Evolutionary conservation across 495 filamentous ascomycete species (phyloP).

Genomic region (Friedmanniomyces simplex): DNA sequence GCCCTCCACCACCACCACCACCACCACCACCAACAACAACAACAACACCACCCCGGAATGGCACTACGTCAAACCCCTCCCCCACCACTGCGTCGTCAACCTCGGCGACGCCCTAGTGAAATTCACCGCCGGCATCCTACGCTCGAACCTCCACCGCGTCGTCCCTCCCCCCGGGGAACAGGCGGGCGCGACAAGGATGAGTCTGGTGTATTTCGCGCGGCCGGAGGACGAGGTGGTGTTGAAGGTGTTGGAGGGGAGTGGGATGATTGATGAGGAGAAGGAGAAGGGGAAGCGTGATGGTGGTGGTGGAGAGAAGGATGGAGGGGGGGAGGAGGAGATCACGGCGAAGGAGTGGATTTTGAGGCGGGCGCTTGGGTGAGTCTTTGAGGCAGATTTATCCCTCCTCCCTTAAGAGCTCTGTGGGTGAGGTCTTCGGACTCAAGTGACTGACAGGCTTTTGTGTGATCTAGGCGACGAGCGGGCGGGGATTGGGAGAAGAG

Average conservation of each 20-base stretch:
- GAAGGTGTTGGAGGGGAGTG: conserved; percentile 35
- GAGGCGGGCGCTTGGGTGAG: conserved; percentile 6
- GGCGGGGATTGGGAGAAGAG: conserved; percentile 27
- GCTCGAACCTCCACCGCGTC: conserved; percentile 54
- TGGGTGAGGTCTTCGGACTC: too few species aligned
- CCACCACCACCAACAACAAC: too few species aligned
- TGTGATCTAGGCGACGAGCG: too few species aligned
- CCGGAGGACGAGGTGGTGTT: conserved; percentile 48
- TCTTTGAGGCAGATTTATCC: too few species aligned
- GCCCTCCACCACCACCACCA: too few species aligned
- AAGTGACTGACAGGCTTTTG: too few species aligned
- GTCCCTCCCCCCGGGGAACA: conserved; percentile 47
- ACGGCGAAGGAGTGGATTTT: conserved; percentile 18
- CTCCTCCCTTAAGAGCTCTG: too few species aligned
- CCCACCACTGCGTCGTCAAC: conserved; percentile 51
- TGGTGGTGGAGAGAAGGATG: background rate
- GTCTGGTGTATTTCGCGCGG: conserved; percentile 53
- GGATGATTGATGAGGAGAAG: conserved; percentile 25
- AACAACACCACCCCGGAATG: conserved; percentile 35
- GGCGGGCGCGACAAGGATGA: conserved; percentile 40
- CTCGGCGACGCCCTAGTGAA: conserved; percentile 56
- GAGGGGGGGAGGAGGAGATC: conserved; percentile 2
- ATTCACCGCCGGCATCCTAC: conserved; percentile 50
- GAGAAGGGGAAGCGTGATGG: conserved; percentile 6
- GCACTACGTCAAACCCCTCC: conserved; percentile 49